Evolutionary conservation across 805 yeast species (phyloP), one percentile per base, ranked within the genome.

Genomic region (Hanseniaspora lachancei): DNA sequence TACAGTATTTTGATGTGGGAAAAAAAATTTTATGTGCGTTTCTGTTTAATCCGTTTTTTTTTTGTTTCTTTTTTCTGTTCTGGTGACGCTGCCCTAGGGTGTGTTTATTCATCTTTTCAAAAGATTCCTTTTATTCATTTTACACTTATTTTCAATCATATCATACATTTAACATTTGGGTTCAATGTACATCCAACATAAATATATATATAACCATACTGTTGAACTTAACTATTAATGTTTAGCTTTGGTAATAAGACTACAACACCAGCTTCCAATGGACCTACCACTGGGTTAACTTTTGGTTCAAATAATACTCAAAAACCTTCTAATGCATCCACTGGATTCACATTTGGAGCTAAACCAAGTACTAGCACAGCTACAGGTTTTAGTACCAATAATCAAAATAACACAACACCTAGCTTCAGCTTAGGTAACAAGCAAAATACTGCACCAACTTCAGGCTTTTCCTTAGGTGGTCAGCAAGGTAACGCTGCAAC

Each of bases 261-360:
- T 13, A 7, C 52, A 21, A 13, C 57, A 12, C 24, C 54, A 21
- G 43, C 56, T 12, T 23, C 35, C 16, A 47, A 21, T 20, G 38
- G 35, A 23, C 38, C 43, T 20, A 16, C 50, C 20, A 32, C 50
- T 9, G 56, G 56, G 2, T 39, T 47, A 4, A 16, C 20, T 12
- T 53, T 53, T 29, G 49, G 49, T 13, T 9, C 32, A 13, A 47
- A 15, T 27, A 29, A 16, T 8, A 35, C 39, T 1, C 40, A 32
- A 6, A 41, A 47, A 35, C 29, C 49, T 29, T 34, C 48, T 4
- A 21, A 20, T 10, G 12, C 47, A 43, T 6, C 48, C 23, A 29
- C 50, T 10, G 56, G 56, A 10, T 46, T 46, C 12, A 16, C 43
- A 3, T 52, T 52, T 44, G 56, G 56, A 12, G 49, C 56, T 5